These are phyloP conservation scores for Biscogniauxia mediterranea DNA, from an alignment of 2,329 filamentous ascomycete genomes.

Conservation along the genomic window DNA sequence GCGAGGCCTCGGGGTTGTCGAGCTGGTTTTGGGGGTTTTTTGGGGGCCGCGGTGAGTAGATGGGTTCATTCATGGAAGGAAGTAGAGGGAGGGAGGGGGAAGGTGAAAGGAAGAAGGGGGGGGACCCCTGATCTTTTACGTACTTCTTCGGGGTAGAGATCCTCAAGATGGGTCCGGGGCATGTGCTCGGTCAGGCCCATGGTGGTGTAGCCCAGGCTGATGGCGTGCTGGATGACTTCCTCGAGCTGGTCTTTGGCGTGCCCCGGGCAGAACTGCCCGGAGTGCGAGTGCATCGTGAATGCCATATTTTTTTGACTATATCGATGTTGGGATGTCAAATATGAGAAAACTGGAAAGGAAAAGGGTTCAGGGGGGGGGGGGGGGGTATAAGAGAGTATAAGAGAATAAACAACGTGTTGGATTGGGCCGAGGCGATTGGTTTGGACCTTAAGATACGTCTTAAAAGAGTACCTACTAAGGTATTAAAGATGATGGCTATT, in stretches of 20 bases:
- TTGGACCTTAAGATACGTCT: too few relatives aligned
- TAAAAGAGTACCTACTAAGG: too few relatives aligned
- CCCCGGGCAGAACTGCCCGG: slow-evolving; percentile 90
- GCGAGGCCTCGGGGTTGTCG: slow-evolving; percentile 46
- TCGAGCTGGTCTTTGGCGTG: slow-evolving; percentile 87
- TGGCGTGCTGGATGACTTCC: slow-evolving; percentile 76
- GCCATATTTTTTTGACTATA: slow-evolving; percentile 61
- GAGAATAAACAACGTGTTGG: too few relatives aligned
- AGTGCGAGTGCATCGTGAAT: slow-evolving; percentile 97
- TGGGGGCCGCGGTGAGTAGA: too few relatives aligned
- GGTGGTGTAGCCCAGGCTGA: slow-evolving; percentile 73
- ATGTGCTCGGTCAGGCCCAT: slow-evolving; percentile 95
- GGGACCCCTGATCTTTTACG: slow-evolving; percentile 3
- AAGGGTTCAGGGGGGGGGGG: too few relatives aligned
- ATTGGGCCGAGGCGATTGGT: too few relatives aligned
- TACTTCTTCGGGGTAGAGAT: slow-evolving; percentile 93
- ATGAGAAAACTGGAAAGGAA: not conserved
- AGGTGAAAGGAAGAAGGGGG: not conserved
- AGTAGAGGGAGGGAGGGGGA: slow-evolving; percentile 11
- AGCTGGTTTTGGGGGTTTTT: slow-evolving; percentile 41
- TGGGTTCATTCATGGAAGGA: slow-evolving; percentile 21
- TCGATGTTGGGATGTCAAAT: not conserved
- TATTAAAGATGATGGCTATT: too few relatives aligned
- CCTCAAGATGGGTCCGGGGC: slow-evolving; percentile 68
- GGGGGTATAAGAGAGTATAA: too few relatives aligned